Evolutionary conservation across 1,284 basidiomycete genomes (phyloP).

Genomic region (Pascua guehoae): DNA sequence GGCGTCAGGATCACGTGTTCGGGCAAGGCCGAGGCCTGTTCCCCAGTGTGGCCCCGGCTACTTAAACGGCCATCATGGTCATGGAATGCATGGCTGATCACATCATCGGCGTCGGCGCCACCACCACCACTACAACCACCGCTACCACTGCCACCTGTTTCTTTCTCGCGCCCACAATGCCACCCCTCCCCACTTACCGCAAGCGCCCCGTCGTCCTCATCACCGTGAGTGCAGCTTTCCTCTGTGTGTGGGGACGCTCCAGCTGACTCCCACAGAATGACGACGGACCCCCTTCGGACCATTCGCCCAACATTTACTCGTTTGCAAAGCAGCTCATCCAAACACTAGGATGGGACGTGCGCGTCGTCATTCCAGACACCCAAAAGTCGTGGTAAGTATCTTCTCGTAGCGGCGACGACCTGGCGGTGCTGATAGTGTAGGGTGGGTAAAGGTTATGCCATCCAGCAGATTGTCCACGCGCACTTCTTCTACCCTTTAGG

Average conservation of each 20-base stretch:
- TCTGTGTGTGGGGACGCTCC: background rate
- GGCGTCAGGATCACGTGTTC: too few species aligned
- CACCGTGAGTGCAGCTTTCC: slow-evolving; percentile 26
- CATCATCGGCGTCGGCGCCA: too few species aligned
- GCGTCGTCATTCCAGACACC: slow-evolving; percentile 78
- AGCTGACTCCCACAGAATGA: slow-evolving; percentile 53
- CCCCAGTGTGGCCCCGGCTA: too few species aligned
- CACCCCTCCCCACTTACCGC: slow-evolving; percentile 28
- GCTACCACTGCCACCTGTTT: too few species aligned
- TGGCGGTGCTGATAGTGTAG: slow-evolving; percentile 10
- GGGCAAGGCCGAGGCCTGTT: too few species aligned
- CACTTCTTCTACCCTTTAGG: slow-evolving; percentile 74
- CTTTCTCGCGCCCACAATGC: slow-evolving; percentile 19
- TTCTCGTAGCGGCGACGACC: background rate
- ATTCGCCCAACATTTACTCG: slow-evolving; percentile 77
- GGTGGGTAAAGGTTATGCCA: slow-evolving; percentile 76
- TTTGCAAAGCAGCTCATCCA: slow-evolving; percentile 66
- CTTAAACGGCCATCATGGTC: too few species aligned
- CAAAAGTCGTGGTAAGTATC: slow-evolving; percentile 73
- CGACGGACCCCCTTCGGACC: slow-evolving; percentile 71
- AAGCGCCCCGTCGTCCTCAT: slow-evolving; percentile 39
- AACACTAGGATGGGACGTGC: slow-evolving; percentile 75
- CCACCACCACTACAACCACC: too few species aligned
- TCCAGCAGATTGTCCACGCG: slow-evolving; percentile 70
- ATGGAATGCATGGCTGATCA: too few species aligned